Evolutionary conservation across 108 stramenopile genomes (phyloP).

Genomic region (Skeletonema grethae): DNA sequence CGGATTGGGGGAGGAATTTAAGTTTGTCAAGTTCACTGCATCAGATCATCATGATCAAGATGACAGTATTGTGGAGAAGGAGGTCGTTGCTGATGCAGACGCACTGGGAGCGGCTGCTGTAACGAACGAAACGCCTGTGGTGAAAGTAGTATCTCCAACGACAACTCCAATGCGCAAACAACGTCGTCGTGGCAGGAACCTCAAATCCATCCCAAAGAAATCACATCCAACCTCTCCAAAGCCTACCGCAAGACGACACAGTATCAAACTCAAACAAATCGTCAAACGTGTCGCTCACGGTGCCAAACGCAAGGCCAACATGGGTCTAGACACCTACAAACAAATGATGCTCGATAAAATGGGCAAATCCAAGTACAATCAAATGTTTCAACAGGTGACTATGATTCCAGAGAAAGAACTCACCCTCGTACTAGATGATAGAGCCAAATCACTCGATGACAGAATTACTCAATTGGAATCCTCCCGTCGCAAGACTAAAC

Average conservation of each 20-base stretch:
- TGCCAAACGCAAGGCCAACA: neutral
- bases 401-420: neutral
- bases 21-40: constrained; percentile 3
- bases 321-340: neutral
- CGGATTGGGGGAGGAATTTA: constrained; percentile 5
- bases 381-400: neutral
- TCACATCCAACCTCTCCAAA: constrained; percentile 11
- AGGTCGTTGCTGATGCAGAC: neutral
- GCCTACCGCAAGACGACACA: neutral
- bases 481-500: neutral
- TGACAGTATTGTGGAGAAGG: neutral
- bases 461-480: neutral
- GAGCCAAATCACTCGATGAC: neutral
- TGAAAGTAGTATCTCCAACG: neutral
- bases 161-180: neutral
- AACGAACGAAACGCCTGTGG: neutral
- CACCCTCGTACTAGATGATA: neutral
- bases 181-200: neutral
- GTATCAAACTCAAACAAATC: neutral
- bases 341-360: neutral
- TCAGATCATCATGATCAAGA: too few relatives aligned
- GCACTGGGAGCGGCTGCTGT: neutral
- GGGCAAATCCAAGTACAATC: neutral
- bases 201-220: constrained; percentile 23
- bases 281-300: neutral